Conservation (phyloP, 768 basidiomycete species). For the Tephrocybe sp. region DNA sequence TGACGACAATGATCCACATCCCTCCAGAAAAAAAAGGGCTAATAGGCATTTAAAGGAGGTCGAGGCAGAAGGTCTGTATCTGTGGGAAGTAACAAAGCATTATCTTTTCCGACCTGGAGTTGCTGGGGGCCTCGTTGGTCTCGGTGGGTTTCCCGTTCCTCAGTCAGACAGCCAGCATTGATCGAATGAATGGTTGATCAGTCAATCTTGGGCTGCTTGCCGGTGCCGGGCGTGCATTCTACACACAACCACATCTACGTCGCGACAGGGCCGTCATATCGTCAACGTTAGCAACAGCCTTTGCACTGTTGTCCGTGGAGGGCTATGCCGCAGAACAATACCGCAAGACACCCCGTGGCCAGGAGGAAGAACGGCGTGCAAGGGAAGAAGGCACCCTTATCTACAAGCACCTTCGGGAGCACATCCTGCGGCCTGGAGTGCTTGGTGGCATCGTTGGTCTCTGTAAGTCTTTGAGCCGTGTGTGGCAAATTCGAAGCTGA, state of each 20-base stretch:
- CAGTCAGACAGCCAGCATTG: neutral
- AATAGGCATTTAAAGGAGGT: slow-evolving; percentile 40
- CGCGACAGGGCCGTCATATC: slow-evolving; percentile 55
- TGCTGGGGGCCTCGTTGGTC: slow-evolving; percentile 69
- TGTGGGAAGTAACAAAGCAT: slow-evolving; percentile 52
- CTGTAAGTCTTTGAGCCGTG: slow-evolving; percentile 36
- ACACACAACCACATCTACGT: slow-evolving; percentile 59
- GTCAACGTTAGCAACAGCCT: slow-evolving; percentile 50
- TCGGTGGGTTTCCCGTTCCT: slow-evolving; percentile 46
- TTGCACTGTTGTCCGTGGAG: slow-evolving; percentile 61
- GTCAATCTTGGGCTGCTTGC: slow-evolving; percentile 74
- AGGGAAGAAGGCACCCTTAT: slow-evolving; percentile 55
- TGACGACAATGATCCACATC: slow-evolving; percentile 5
- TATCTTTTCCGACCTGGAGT: slow-evolving; percentile 65
- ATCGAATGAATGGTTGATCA: too few species aligned
- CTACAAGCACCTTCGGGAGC: slow-evolving; percentile 54
- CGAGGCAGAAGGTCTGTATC: slow-evolving; percentile 50
- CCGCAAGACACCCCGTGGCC: slow-evolving; percentile 56
- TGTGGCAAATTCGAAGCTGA: neutral
- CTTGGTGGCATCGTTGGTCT: slow-evolving; percentile 64
- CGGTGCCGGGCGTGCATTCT: slow-evolving; percentile 62
- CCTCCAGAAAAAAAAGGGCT: slow-evolving; percentile 20
- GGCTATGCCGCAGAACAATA: slow-evolving; percentile 64
- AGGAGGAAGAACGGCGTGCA: slow-evolving; percentile 54
- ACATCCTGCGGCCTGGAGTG: slow-evolving; percentile 62